phyloP scores from a whole-genome alignment of 768 basidiomycete species.

The Phylloporus arenicola region DNA sequence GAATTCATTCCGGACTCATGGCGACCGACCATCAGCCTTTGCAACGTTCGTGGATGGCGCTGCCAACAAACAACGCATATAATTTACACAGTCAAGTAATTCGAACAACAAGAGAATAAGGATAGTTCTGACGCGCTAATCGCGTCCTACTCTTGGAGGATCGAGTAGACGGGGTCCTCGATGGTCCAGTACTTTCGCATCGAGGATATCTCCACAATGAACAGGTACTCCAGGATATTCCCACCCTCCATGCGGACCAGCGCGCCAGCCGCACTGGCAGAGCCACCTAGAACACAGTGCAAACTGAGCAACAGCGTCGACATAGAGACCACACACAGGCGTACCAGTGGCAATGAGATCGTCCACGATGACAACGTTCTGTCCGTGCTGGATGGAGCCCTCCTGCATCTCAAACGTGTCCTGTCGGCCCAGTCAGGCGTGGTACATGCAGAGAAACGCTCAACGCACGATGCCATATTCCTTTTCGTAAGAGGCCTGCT shows the following conservation, averaged over 20 bases:
- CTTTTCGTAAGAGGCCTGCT: conserved; percentile 75
- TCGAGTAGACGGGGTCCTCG: conserved; percentile 77
- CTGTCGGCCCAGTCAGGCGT: conserved; percentile 36
- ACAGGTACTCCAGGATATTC: conserved; percentile 86
- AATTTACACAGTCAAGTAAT: no score
- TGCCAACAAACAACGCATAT: no score
- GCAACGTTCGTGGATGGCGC: neutral
- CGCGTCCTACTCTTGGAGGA: conserved; percentile 77
- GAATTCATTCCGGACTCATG: neutral
- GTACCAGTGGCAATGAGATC: conserved; percentile 94
- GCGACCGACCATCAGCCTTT: neutral
- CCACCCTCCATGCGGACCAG: conserved; percentile 81
- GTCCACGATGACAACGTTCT: conserved; percentile 84
- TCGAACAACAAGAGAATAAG: conserved; percentile 12
- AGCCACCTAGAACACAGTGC: conserved; percentile 58
- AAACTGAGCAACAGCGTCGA: conserved; percentile 4
- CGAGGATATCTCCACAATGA: conserved; percentile 81
- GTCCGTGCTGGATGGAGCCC: conserved; percentile 75
- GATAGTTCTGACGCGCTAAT: conserved; percentile 5
- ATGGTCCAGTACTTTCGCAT: conserved; percentile 71
- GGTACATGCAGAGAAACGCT: neutral
- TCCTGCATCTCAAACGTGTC: conserved; percentile 96
- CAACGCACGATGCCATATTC: conserved; percentile 81
- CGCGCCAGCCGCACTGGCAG: conserved; percentile 87
- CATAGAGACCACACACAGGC: conserved; percentile 10